Evolutionary conservation across 2,329 filamentous ascomycete species (phyloP).

Genomic region (Tolypocladium album): DNA sequence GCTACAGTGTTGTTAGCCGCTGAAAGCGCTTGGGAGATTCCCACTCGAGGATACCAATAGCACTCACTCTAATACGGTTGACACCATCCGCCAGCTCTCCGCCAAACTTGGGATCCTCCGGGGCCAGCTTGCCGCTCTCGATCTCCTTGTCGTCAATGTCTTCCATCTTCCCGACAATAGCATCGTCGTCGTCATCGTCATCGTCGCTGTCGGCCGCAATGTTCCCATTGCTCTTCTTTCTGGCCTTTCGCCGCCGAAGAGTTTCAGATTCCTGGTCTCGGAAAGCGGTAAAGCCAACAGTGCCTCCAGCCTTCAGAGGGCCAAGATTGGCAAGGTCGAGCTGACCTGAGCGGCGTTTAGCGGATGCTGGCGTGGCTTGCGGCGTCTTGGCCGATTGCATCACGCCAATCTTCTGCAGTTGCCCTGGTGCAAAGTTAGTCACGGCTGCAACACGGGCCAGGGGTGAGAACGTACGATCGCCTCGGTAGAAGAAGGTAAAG

Average conservation of each 20-base stretch:
- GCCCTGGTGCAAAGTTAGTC: slow-evolving; percentile 43
- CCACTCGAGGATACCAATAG: not conserved
- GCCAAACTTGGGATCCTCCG: slow-evolving; percentile 61
- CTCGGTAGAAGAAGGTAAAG: slow-evolving; percentile 96
- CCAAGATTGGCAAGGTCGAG: slow-evolving; percentile 78
- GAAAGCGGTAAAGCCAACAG: slow-evolving; percentile 83
- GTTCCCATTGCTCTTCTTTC: slow-evolving; percentile 54
- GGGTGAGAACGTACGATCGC: slow-evolving; percentile 62
- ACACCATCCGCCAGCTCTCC: slow-evolving; percentile 73
- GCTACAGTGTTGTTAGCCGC: slow-evolving; percentile 32
- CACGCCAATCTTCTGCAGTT: slow-evolving; percentile 95
- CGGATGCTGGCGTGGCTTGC: slow-evolving; percentile 46
- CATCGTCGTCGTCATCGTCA: slow-evolving; percentile 51
- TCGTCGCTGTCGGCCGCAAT: slow-evolving; percentile 66
- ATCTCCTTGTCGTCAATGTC: slow-evolving; percentile 53
- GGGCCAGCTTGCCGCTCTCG: slow-evolving; percentile 45
- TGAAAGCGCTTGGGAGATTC: not conserved
- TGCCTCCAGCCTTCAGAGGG: slow-evolving; percentile 76
- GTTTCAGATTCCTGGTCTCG: slow-evolving; percentile 55
- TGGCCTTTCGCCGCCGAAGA: slow-evolving; percentile 42
- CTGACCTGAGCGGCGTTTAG: slow-evolving; percentile 73
- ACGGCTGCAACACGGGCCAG: not conserved
- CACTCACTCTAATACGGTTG: slow-evolving; percentile 65
- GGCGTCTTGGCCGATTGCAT: slow-evolving; percentile 56
- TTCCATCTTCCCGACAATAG: slow-evolving; percentile 53